phyloP scores from a whole-genome alignment of 108 stramenopile species.

The Mayamaea pseudoterrestris region DNA sequence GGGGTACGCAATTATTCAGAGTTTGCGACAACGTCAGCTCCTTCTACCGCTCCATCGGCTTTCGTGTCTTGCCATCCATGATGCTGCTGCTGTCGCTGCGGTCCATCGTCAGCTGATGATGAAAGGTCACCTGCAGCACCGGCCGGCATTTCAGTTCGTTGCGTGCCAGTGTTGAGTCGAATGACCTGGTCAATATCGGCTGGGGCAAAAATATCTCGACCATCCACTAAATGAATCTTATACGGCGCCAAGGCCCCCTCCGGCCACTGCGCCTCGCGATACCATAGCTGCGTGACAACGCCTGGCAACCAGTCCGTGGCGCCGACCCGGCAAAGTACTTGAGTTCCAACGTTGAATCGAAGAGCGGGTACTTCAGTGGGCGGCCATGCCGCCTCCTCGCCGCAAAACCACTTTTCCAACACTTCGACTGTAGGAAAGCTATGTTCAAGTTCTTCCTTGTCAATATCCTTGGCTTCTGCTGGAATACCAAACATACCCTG shows the following conservation, averaged over 20 bases:
- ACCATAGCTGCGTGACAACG: constrained; percentile 60
- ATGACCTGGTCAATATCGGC: constrained; percentile 78
- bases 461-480: constrained; percentile 60
- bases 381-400: constrained; percentile 65
- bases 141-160: no score
- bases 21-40: no score
- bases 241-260: constrained; percentile 81
- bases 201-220: constrained; percentile 84
- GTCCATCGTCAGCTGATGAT: no score
- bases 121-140: no score
- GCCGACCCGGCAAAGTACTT: constrained; percentile 80
- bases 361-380: constrained; percentile 35
- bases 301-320: constrained; percentile 83
- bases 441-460: constrained; percentile 42
- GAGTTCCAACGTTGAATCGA: constrained; percentile 63
- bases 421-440: constrained; percentile 56
- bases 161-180: constrained; percentile 5
- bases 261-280: constrained; percentile 79
- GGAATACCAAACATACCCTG: constrained; percentile 70
- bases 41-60: no score
- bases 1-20: no score
- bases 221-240: constrained; percentile 82
- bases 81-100: no score
- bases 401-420: constrained; percentile 52
- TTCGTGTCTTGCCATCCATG: no score